These are phyloP conservation scores for Curvularia verruculosa DNA, from an alignment of 2,329 filamentous ascomycete species.

Conservation along the genomic window DNA sequence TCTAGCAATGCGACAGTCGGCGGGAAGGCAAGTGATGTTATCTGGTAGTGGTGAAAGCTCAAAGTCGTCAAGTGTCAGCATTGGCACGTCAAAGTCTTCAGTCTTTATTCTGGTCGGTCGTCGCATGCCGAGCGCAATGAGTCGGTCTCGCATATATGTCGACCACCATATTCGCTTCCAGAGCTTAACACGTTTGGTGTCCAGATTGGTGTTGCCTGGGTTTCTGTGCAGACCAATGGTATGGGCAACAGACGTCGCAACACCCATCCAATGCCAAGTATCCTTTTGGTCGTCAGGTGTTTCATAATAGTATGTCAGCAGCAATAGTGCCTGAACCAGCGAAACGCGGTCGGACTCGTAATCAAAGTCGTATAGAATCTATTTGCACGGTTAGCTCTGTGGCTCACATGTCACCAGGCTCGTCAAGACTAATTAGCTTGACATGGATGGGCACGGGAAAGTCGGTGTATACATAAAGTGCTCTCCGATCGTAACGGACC, in stretches of 20 bases:
- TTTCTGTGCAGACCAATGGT: conserved; percentile 93
- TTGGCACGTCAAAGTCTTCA: conserved; percentile 91
- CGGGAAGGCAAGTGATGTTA: conserved; percentile 69
- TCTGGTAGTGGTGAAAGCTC: conserved; percentile 73
- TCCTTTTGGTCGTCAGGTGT: conserved; percentile 97
- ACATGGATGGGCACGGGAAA: conserved; percentile 19
- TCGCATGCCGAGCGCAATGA: conserved; percentile 92
- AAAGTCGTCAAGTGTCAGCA: conserved; percentile 85
- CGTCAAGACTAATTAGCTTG: conserved; percentile 1
- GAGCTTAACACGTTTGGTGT: conserved; percentile 73
- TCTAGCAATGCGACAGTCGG: conserved; percentile 72
- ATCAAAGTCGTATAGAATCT: conserved; percentile 93
- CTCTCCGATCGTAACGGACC: conserved; percentile 9
- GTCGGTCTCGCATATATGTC: conserved; percentile 90
- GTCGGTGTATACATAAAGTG: conserved; percentile 12
- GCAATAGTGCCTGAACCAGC: conserved; percentile 82
- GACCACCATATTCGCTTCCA: conserved; percentile 99
- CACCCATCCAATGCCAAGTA: conserved; percentile 99
- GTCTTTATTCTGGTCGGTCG: conserved; percentile 90
- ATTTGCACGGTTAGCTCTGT: conserved; percentile 23
- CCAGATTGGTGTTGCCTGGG: conserved; percentile 77
- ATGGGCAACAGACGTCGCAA: conserved; percentile 89
- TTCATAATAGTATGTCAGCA: conserved; percentile 98
- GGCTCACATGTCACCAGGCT: conserved; percentile 1
- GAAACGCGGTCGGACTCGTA: conserved; percentile 90